phyloP scores from a whole-genome alignment of 1,284 basidiomycete genomes.

The Trametes polyzona region DNA sequence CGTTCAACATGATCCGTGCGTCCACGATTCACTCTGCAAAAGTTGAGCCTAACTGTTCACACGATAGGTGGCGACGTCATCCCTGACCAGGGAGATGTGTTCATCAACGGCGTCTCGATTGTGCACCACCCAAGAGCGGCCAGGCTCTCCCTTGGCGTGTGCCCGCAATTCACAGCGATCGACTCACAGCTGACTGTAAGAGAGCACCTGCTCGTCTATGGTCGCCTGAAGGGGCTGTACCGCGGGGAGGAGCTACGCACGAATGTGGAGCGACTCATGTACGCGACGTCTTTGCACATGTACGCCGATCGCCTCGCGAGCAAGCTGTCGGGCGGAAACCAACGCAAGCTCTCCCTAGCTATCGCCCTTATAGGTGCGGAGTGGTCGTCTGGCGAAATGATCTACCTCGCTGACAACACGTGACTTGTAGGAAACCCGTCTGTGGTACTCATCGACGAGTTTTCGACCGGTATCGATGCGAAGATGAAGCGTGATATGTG shows the following conservation, averaged over 20 bases:
- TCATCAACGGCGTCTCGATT: conserved; percentile 67
- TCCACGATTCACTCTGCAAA: conserved; percentile 8
- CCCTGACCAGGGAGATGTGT: conserved; percentile 67
- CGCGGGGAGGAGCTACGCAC: conserved; percentile 49
- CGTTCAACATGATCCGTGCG: conserved; percentile 76
- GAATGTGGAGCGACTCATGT: conserved; percentile 64
- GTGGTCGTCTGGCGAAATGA: no score
- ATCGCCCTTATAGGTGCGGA: conserved; percentile 74
- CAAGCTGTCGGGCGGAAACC: conserved; percentile 79
- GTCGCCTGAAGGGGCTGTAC: conserved; percentile 67
- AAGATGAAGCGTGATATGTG: conserved; percentile 86
- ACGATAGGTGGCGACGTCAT: conserved; percentile 59
- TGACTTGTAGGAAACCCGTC: conserved; percentile 69
- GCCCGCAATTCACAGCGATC: conserved; percentile 84
- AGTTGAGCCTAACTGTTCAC: background rate
- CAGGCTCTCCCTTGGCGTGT: conserved; percentile 72
- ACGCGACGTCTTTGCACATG: conserved; percentile 57
- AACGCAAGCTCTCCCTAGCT: conserved; percentile 77
- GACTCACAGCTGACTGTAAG: conserved; percentile 77
- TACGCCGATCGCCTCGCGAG: conserved; percentile 76
- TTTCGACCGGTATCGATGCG: conserved; percentile 82
- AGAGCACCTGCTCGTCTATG: conserved; percentile 74
- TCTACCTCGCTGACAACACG: no score
- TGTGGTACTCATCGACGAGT: conserved; percentile 82
- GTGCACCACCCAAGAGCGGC: conserved; percentile 62